Percentiles rank a stretch among this genome's conserved stretches.
Conservation (phyloP, 371 early-diverging fungal species). For the Mortierella sp. region DNA sequence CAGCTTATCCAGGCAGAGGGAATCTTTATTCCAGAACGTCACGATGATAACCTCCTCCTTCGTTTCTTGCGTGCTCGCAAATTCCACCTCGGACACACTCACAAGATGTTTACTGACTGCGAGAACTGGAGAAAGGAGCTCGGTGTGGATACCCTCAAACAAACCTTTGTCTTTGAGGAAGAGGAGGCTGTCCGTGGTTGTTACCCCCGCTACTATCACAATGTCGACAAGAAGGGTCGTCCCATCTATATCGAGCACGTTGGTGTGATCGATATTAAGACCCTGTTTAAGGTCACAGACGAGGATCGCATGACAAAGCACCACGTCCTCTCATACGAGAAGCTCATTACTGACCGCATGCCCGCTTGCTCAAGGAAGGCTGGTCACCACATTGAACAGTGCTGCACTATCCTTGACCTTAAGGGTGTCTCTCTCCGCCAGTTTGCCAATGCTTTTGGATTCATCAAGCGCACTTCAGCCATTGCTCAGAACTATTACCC, state of each 20-base stretch:
- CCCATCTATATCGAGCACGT: slow-evolving; percentile 80
- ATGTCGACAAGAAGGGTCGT: slow-evolving; percentile 78
- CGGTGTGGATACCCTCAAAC: slow-evolving; percentile 59
- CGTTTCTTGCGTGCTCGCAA: slow-evolving; percentile 82
- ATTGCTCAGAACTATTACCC: slow-evolving; percentile 87
- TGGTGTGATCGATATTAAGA: slow-evolving; percentile 68
- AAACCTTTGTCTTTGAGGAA: slow-evolving; percentile 63
- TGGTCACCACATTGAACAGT: slow-evolving; percentile 72
- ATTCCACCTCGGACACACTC: slow-evolving; percentile 68
- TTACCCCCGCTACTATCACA: slow-evolving; percentile 84
- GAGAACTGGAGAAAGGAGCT: slow-evolving; percentile 73
- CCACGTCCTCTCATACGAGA: slow-evolving; percentile 78
- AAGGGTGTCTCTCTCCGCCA: slow-evolving; percentile 73
- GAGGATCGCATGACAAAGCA: slow-evolving; percentile 73
- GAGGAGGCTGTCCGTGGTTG: slow-evolving; percentile 60
- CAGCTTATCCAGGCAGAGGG: slow-evolving; percentile 53
- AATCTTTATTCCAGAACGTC: slow-evolving; percentile 65
- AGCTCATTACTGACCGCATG: slow-evolving; percentile 67
- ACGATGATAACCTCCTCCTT: slow-evolving; percentile 74
- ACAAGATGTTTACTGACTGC: slow-evolving; percentile 76
- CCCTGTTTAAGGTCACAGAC: slow-evolving; percentile 70
- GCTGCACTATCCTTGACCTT: slow-evolving; percentile 80
- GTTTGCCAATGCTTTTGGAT: slow-evolving; percentile 65
- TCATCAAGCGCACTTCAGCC: slow-evolving; percentile 71
- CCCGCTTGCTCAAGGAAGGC: slow-evolving; percentile 68